These are phyloP conservation scores for Scolecobasidium constrictum DNA, from an alignment of 2,329 filamentous ascomycete species.

Conservation along the genomic window DNA sequence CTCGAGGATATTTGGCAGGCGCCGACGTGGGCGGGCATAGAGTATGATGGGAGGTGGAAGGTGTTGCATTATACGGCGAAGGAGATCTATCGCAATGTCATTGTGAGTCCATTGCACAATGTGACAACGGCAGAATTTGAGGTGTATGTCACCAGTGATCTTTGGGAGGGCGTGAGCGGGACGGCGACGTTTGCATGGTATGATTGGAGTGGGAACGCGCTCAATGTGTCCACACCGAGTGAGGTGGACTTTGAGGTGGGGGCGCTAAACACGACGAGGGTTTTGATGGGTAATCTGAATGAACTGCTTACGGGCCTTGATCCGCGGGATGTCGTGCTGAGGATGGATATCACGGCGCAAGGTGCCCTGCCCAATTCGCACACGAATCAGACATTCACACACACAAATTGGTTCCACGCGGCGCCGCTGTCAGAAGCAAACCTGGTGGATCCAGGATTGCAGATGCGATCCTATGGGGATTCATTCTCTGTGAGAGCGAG, in stretches of 20 bases:
- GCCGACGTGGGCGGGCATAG: conserved; percentile 52
- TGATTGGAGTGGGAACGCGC: conserved; percentile 34
- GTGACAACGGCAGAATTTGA: conserved; percentile 37
- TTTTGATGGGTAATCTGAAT: conserved; percentile 14
- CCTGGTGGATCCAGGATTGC: conserved; percentile 39
- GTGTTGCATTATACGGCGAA: conserved; percentile 47
- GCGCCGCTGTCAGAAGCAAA: conserved; percentile 33
- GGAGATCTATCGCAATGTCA: conserved; percentile 47
- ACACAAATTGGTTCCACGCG: conserved; percentile 41
- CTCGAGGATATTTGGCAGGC: conserved; percentile 55
- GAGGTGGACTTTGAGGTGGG: conserved; percentile 33
- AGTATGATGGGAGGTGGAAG: conserved; percentile 54
- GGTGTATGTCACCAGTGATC: conserved; percentile 46
- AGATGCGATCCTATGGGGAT: conserved; percentile 22
- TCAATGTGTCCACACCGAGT: conserved; percentile 28
- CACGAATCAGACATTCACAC: conserved; percentile 30
- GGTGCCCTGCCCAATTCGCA: conserved; percentile 38
- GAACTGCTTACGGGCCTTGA: conserved; percentile 23
- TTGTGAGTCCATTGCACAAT: conserved; percentile 48
- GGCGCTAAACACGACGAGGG: conserved; percentile 39
- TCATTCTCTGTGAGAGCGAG: conserved; percentile 39
- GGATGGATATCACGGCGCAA: conserved; percentile 32
- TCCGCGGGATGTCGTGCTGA: conserved; percentile 28
- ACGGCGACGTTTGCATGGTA: conserved; percentile 41
- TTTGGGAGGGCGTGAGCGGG: conserved; percentile 40